These are phyloP conservation scores for Excoecaria agallocha DNA, from an alignment of 345 rosid species.

Conservation along the genomic window DNA sequence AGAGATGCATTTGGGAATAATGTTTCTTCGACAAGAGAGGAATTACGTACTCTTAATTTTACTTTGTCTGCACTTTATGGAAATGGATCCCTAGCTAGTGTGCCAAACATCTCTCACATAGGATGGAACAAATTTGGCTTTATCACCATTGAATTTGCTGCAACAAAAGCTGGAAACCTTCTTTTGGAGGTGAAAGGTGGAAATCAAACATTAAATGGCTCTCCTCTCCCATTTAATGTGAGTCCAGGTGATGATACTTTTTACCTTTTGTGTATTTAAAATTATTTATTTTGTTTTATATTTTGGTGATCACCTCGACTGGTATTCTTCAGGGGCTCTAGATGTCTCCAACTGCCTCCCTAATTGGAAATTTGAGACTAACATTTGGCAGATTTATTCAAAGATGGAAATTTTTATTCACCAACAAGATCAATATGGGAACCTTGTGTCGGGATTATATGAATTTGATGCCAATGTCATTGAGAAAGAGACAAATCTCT, in stretches of 20 bases:
- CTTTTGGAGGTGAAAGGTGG: conserved; percentile 50
- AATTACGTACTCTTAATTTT: conserved; percentile 41
- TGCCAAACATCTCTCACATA: conserved; percentile 36
- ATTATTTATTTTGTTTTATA: background rate
- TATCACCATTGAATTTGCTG: conserved; percentile 50
- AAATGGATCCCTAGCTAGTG: conserved; percentile 49
- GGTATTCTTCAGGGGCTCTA: conserved; percentile 50
- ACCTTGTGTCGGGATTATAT: conserved; percentile 58
- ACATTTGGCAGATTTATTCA: conserved; percentile 79
- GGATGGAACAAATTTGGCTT: conserved; percentile 59
- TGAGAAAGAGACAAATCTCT: conserved; percentile 64
- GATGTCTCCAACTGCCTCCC: conserved; percentile 63
- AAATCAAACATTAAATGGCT: conserved; percentile 58
- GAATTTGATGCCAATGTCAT: conserved; percentile 74
- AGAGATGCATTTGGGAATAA: conserved; percentile 91
- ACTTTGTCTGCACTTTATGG: conserved; percentile 36
- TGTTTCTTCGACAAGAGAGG: conserved; percentile 43
- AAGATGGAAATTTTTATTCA: conserved; percentile 66
- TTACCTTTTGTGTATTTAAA: background rate
- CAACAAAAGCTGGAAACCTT: conserved; percentile 54
- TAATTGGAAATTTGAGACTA: conserved; percentile 56
- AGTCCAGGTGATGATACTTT: conserved; percentile 57
- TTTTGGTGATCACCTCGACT: conserved; percentile 6
- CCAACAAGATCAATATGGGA: conserved; percentile 71
- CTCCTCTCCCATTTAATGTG: conserved; percentile 64